Conservation (phyloP, 495 filamentous ascomycete genomes). For the Hamigera avellanea region DNA sequence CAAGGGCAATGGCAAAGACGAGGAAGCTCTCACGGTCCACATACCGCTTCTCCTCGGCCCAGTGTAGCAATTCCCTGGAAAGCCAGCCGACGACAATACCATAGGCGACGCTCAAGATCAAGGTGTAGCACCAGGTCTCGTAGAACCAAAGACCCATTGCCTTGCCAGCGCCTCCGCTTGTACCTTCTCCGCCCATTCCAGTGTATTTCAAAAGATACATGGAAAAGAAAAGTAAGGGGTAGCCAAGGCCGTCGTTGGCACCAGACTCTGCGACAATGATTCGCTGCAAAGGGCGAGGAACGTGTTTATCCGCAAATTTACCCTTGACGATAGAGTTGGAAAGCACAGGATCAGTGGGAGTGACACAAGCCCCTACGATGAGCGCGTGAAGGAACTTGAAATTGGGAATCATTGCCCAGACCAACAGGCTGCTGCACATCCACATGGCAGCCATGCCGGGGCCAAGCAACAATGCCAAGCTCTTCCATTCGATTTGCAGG, state of each 20-base stretch:
- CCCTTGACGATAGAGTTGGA: conserved; percentile 90
- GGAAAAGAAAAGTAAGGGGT: conserved; percentile 79
- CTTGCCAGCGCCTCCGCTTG: conserved; percentile 44
- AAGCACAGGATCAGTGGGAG: conserved; percentile 83
- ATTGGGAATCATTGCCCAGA: conserved; percentile 69
- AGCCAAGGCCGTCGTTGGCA: conserved; percentile 88
- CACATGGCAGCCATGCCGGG: conserved; percentile 87
- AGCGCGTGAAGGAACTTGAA: conserved; percentile 67
- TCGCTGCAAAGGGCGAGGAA: conserved; percentile 68
- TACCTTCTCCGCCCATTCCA: conserved; percentile 43
- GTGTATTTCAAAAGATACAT: conserved; percentile 74
- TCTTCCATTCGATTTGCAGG: conserved; percentile 68
- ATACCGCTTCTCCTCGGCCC: conserved; percentile 70
- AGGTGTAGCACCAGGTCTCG: conserved; percentile 78
- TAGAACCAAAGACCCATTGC: conserved; percentile 78
- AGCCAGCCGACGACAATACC: conserved; percentile 69
- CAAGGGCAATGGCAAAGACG: conserved; percentile 76
- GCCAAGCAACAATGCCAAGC: conserved; percentile 63
- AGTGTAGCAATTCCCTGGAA: conserved; percentile 71
- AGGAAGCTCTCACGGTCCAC: conserved; percentile 87
- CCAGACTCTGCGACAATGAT: conserved; percentile 88
- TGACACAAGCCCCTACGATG: conserved; percentile 72
- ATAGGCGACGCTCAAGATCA: conserved; percentile 69
- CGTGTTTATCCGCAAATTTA: conserved; percentile 83
- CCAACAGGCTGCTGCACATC: conserved; percentile 64